Conservation (phyloP, 202 grass and related monocot species). For the Saccharum hybrid region DNA sequence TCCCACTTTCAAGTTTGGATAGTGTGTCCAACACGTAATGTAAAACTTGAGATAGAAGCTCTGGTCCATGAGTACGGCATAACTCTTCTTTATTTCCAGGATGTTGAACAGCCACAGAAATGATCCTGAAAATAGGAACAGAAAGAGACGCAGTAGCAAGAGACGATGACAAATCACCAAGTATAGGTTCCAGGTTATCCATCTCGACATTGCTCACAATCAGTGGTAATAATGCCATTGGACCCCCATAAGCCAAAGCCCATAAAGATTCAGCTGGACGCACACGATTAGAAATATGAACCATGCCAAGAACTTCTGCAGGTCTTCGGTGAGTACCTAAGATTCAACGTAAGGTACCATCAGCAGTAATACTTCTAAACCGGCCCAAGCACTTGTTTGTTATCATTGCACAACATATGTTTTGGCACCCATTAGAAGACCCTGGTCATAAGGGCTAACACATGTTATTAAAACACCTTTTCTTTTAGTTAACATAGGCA, state of each 20-base stretch:
- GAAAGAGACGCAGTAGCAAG: conserved; percentile 81
- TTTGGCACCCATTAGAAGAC: conserved; percentile 26
- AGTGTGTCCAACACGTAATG: conserved; percentile 75
- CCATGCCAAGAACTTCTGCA: conserved; percentile 90
- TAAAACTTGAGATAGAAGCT: conserved; percentile 86
- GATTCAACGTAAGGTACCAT: conserved; percentile 51
- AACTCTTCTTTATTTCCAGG: conserved; percentile 98
- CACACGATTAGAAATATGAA: conserved; percentile 79
- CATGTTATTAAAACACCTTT: conserved; percentile 14
- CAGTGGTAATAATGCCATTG: conserved; percentile 89
- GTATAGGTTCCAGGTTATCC: conserved; percentile 93
- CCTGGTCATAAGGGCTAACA: conserved; percentile 30
- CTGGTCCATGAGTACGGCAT: conserved; percentile 72
- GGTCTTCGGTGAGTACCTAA: conserved; percentile 84
- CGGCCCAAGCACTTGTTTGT: conserved; percentile 14
- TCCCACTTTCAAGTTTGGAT: conserved; percentile 59
- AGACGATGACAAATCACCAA: conserved; percentile 69
- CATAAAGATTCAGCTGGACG: conserved; percentile 84
- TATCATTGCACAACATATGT: conserved; percentile 30
- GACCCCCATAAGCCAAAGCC: conserved; percentile 90
- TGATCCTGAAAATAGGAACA: conserved; percentile 93
- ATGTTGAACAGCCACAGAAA: conserved; percentile 84
- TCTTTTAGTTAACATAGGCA: conserved; percentile 21
- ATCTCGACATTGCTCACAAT: conserved; percentile 85
- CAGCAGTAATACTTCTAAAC: conserved; percentile 43